Evolutionary conservation across 2,329 filamentous ascomycete genomes (phyloP).

Genomic region (Fusarium pseudocircinatum): DNA sequence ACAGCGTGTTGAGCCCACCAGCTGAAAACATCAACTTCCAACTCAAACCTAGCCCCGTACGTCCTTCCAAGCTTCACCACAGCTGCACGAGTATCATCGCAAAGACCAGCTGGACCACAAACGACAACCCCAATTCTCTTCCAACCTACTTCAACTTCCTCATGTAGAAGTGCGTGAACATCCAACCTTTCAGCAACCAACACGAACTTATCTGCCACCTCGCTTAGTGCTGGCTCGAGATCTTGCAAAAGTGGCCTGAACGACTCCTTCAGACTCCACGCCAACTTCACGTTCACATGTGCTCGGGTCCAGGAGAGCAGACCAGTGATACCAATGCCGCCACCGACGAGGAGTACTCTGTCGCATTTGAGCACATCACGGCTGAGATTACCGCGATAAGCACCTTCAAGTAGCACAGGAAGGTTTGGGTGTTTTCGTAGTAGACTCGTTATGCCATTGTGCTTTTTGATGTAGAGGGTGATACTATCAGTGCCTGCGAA

Average conservation of each 20-base stretch:
- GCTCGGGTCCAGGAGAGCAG: neutral
- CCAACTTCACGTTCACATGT: neutral
- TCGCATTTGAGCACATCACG: neutral
- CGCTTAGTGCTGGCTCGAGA: neutral
- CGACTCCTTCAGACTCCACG: neutral
- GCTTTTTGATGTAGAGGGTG: neutral
- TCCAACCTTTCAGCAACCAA: no score
- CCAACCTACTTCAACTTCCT: no score
- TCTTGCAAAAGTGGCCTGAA: neutral
- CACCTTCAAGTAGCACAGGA: neutral
- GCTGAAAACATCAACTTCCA: no score
- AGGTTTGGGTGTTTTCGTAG: neutral
- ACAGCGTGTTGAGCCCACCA: no score
- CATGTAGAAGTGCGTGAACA: no score
- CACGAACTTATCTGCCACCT: neutral
- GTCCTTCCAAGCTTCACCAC: no score
- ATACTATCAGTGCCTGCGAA: neutral
- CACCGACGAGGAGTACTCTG: neutral
- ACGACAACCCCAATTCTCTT: no score
- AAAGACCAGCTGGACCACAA: no score
- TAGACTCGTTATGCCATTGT: neutral
- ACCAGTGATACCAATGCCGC: neutral
- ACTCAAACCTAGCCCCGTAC: no score
- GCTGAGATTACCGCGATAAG: fast-evolving
- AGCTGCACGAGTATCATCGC: no score